These are phyloP conservation scores for Rubia balearica DNA, from an alignment of 305 asterid genomes.

Conservation along the genomic window DNA sequence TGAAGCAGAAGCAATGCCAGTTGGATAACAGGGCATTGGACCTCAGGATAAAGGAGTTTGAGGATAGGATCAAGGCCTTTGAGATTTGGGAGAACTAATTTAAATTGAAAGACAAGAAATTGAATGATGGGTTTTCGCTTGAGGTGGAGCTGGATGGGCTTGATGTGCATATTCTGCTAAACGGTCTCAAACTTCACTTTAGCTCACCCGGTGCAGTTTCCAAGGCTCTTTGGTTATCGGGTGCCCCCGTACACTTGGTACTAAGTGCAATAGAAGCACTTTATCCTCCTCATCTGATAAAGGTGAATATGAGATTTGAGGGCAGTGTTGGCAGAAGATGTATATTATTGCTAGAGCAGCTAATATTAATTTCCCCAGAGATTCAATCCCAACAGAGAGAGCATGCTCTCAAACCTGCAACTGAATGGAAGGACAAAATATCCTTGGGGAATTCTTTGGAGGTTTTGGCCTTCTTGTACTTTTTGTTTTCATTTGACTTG, in stretches of 20 bases:
- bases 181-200: constrained; percentile 34
- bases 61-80: constrained; percentile 3
- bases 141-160: constrained; percentile 37
- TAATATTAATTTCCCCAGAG: constrained; percentile 25
- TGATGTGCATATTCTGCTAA: constrained; percentile 40
- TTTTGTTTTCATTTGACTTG: constrained; percentile 40
- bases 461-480: constrained; percentile 43
- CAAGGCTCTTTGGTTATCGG: constrained; percentile 39
- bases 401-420: constrained; percentile 40
- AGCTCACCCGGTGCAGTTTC: constrained; percentile 32
- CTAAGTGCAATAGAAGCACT: constrained; percentile 49
- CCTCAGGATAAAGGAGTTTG: constrained; percentile 16
- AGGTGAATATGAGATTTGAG: constrained; percentile 21
- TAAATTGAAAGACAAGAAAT: constrained; percentile 17
- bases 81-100: constrained; percentile 18
- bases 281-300: constrained; percentile 44
- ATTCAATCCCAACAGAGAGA: constrained; percentile 26
- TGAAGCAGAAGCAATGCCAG: constrained; percentile 24
- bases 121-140: constrained; percentile 15
- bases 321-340: constrained; percentile 34
- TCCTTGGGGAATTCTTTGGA: constrained; percentile 22
- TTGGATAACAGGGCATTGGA: constrained; percentile 24
- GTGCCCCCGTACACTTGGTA: constrained; percentile 49
- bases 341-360: constrained; percentile 39
- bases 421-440: constrained; percentile 45